Percentiles rank a stretch among this genome's conserved stretches.
Evolutionary conservation across 305 asterid species (phyloP).

Genomic region (Plantago coronopus): DNA sequence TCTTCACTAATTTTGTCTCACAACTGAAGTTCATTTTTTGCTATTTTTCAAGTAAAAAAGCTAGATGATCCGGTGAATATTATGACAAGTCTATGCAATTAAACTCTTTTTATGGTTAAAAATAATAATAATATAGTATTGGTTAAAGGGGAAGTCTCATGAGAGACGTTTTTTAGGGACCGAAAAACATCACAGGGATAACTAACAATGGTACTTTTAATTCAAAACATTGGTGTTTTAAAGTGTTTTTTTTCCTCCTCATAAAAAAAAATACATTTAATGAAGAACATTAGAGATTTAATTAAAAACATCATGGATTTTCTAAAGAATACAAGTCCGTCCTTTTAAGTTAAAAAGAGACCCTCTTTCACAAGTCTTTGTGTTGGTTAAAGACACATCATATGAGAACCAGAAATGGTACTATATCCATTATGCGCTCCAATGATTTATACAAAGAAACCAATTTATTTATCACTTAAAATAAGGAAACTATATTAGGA

Average conservation of each 20-base stretch:
- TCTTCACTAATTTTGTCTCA: slow-evolving; percentile 12
- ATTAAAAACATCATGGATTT: too few relatives aligned
- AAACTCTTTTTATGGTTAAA: not conserved
- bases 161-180: too few relatives aligned
- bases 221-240: too few relatives aligned
- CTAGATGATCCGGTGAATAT: not conserved
- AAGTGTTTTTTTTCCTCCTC: too few relatives aligned
- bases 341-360: too few relatives aligned
- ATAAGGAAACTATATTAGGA: not conserved
- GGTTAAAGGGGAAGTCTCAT: too few relatives aligned
- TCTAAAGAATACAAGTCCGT: too few relatives aligned
- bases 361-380: too few relatives aligned
- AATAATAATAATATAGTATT: slow-evolving; percentile 3
- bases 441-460: not conserved
- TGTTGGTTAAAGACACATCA: slow-evolving; percentile 1
- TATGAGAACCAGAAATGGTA: slow-evolving; percentile 10
- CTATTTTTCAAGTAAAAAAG: not conserved
- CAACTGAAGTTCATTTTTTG: not conserved
- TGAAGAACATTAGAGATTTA: too few relatives aligned
- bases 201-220: too few relatives aligned
- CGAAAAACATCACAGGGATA: too few relatives aligned
- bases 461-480: slow-evolving; percentile 4
- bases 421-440: not conserved
- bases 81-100: slow-evolving; percentile 10
- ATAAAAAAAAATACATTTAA: too few relatives aligned